phyloP scores from a whole-genome alignment of 2,329 filamentous ascomycete genomes.

The Pseudogymnoascus destructans region DNA sequence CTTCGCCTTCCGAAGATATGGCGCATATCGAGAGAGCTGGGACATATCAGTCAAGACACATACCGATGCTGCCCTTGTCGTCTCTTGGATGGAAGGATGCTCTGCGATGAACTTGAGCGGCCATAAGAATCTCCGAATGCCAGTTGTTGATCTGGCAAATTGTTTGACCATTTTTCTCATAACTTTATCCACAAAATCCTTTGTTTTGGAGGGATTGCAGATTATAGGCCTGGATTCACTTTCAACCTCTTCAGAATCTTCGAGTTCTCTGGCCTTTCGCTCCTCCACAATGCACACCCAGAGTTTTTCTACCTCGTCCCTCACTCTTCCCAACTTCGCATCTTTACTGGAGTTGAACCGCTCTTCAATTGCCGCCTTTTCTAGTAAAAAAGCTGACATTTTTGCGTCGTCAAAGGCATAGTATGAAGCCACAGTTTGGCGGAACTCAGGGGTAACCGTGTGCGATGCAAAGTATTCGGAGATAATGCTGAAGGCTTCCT shows the following conservation, averaged over 20 bases:
- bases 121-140: not conserved
- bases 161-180: not conserved
- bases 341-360: not conserved
- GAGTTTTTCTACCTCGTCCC: not conserved
- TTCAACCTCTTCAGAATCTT: not conserved
- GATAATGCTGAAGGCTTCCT: not conserved
- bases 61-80: not conserved
- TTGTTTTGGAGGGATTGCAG: not conserved
- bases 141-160: not conserved
- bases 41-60: not conserved
- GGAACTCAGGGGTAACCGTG: not conserved
- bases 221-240: not conserved
- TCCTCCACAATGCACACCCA: not conserved
- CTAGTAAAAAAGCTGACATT: not conserved
- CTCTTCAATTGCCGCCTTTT: not conserved
- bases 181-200: not conserved
- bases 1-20: not conserved
- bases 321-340: not conserved
- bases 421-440: not conserved
- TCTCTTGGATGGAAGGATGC: not conserved
- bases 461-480: not conserved
- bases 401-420: not conserved
- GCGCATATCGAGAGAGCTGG: not conserved
- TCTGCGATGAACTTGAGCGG: conserved; percentile 1
- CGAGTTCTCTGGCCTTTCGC: not conserved